Evolutionary conservation across 2,329 filamentous ascomycete species (phyloP).

Genomic region (Stromatinia cepivora): DNA sequence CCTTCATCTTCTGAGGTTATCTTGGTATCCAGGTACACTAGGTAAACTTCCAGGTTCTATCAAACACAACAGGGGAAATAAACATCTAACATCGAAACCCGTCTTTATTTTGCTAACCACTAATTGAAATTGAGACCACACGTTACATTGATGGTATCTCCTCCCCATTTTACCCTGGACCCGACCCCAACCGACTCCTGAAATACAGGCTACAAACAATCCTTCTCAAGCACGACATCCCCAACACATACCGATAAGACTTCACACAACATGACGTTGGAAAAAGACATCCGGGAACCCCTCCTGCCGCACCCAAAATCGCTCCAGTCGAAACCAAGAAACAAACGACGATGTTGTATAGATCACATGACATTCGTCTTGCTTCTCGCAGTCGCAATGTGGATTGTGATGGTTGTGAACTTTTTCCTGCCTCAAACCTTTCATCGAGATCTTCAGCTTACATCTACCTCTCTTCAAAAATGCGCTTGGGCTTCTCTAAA

Average conservation of each 20-base stretch:
- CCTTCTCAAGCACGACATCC: background rate
- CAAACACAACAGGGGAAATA: background rate
- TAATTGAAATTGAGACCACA: background rate
- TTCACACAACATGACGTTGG: background rate
- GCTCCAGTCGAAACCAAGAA: background rate
- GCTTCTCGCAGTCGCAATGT: background rate
- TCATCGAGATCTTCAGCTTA: background rate
- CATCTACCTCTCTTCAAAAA: slow-evolving; percentile 20
- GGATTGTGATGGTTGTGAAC: background rate
- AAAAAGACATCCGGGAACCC: background rate
- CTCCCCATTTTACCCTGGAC: background rate
- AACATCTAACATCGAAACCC: background rate
- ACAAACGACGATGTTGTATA: background rate
- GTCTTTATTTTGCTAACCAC: background rate
- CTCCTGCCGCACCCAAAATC: background rate
- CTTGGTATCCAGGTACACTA: too few species aligned
- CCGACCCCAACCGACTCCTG: background rate
- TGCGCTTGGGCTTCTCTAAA: slow-evolving; percentile 30
- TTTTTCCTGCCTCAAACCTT: background rate
- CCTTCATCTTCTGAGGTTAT: slow-evolving; percentile 6
- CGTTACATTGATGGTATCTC: background rate
- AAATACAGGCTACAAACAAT: background rate
- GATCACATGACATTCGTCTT: background rate
- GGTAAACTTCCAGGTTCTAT: background rate
- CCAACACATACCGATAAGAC: background rate